Evolutionary conservation across 805 yeast genomes (phyloP), one percentile per base, ranked within the genome.

Genomic region (Candida qinlingensis): DNA sequence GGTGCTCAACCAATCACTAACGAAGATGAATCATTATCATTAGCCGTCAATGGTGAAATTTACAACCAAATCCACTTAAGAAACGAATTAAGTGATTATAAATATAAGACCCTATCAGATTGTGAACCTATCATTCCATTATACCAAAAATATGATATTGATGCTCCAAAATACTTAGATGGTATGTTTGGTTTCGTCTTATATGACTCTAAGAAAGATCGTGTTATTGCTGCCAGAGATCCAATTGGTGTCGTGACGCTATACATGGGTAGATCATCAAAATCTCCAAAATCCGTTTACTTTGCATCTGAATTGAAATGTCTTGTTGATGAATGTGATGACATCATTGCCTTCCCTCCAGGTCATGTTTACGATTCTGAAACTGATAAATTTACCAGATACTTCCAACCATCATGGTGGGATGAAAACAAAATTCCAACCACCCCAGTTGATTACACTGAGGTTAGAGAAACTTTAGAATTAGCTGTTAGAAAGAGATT

Each of bases 131-230:
- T 94, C 71, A 89, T 94, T 57, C 99, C 99, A 47, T 73, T 94
- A 60, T 87, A 86, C 68, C 74, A 83, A 65, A 90, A 92, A 72
- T 84, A 88, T 67, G 99, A 77, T 61, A 69, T 80, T 49, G 98
- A 90, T 53, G 90, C 96, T 55, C 97, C 99, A 64, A 87, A 88
- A 67, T 64, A 87, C 67, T 76, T 94, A 60, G 99, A 94, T 67
- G 99, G 99, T 67, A 92, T 94, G 97, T 94, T 92, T 64, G 98
- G 97, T 28, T 94, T 87, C 76, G 96, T 84, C 39, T 71, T 94
- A 47, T 87, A 90, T 69, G 99, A 94, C 72, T 81, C 83, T 55
- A 71, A 80, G 63, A 74, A 75, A 50, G 97, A 94, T 73, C 80
- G 99, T 62, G 81, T 94, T 52, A 73, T 91, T 53, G 99, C 99